Percentiles rank a stretch among this genome's conserved stretches.
phyloP scores from a whole-genome alignment of 257 asterid genomes.

The Nicotiana noctiflora region DNA sequence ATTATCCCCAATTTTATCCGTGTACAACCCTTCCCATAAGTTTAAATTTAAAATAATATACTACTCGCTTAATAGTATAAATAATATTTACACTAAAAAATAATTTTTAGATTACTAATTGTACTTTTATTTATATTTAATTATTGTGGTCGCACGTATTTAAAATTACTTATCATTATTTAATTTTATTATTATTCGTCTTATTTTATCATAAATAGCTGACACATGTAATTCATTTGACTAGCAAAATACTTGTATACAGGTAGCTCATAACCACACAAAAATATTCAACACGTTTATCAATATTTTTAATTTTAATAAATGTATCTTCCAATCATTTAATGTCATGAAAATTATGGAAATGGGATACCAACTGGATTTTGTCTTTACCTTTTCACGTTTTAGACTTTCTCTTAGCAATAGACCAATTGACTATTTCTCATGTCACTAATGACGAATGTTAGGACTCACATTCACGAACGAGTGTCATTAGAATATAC shows the following conservation, averaged over 20 bases:
- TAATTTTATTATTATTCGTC: neutral
- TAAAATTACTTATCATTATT: neutral
- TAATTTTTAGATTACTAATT: neutral
- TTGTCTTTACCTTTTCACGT: neutral
- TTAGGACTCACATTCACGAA: no score
- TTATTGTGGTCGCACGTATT: no score
- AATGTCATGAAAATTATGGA: neutral
- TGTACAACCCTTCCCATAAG: no score
- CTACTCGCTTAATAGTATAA: no score
- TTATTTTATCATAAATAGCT: neutral
- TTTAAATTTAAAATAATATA: no score
- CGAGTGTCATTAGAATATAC: no score
- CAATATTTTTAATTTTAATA: neutral
- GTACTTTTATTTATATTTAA: no score
- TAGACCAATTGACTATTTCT: neutral
- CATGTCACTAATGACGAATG: neutral
- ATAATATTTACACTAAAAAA: no score
- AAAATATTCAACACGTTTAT: neutral
- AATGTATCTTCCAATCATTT: neutral
- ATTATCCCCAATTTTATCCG: no score
- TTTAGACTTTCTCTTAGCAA: neutral
- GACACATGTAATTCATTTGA: neutral
- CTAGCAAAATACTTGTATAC: neutral
- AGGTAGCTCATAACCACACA: neutral
- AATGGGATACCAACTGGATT: neutral